Evolutionary conservation across 805 yeast genomes (phyloP).

Genomic region (Starmerella ratchasimensis): DNA sequence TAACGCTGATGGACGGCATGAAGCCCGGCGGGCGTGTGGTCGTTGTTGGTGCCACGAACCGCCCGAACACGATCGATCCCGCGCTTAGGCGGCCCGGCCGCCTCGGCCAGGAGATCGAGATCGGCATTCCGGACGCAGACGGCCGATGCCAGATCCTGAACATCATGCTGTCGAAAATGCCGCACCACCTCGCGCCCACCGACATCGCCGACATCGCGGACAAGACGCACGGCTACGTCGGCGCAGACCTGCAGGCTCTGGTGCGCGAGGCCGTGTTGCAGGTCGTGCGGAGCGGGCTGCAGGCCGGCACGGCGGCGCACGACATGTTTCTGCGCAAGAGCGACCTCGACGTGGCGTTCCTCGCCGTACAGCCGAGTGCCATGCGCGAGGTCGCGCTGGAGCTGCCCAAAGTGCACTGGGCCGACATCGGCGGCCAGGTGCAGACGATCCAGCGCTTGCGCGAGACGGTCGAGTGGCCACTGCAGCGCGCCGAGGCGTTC

Average conservation of each 20-base stretch:
- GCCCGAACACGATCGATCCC: slow-evolving; percentile 96
- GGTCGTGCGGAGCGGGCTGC: slow-evolving; percentile 53
- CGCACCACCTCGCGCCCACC: slow-evolving; percentile 38
- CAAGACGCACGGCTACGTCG: slow-evolving; percentile 92
- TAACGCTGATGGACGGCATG: slow-evolving; percentile 97
- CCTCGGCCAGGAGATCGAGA: slow-evolving; percentile 78
- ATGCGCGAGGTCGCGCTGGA: slow-evolving; percentile 93
- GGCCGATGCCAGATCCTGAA: slow-evolving; percentile 61
- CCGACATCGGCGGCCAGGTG: slow-evolving; percentile 91
- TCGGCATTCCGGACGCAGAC: slow-evolving; percentile 80
- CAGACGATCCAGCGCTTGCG: slow-evolving; percentile 63
- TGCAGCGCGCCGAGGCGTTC: slow-evolving; percentile 69
- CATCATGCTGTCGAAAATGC: slow-evolving; percentile 48
- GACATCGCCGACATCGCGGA: slow-evolving; percentile 53
- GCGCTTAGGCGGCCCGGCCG: slow-evolving; percentile 84
- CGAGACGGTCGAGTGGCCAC: slow-evolving; percentile 86
- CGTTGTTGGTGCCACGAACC: slow-evolving; percentile 92
- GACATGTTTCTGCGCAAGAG: slow-evolving; percentile 35
- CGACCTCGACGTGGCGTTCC: slow-evolving; percentile 60
- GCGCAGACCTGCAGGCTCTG: slow-evolving; percentile 83
- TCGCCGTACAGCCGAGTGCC: slow-evolving; percentile 85
- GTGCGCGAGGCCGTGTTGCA: slow-evolving; percentile 80
- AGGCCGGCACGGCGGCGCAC: slow-evolving; percentile 14
- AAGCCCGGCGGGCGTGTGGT: slow-evolving; percentile 97
- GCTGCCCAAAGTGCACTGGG: slow-evolving; percentile 87